phyloP scores from a whole-genome alignment of 2,329 filamentous ascomycete species.

The Diaporthe ilicicola region DNA sequence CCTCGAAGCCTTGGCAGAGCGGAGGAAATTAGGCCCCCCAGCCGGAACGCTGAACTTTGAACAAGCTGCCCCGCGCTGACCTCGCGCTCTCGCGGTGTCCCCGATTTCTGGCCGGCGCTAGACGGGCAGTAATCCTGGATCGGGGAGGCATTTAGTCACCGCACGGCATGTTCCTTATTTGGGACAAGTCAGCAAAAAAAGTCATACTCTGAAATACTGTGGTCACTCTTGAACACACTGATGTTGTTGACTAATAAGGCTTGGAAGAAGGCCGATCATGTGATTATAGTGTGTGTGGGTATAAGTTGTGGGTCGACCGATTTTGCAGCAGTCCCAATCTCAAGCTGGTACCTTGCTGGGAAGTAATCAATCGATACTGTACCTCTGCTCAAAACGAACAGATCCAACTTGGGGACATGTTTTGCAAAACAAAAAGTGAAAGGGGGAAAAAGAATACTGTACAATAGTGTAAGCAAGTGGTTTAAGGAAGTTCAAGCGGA shows the following conservation, averaged over 20 bases:
- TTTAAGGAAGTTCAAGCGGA: not conserved
- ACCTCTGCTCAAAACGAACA: not conserved
- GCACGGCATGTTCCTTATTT: not conserved
- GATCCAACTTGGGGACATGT: too few species aligned
- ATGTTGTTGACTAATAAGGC: not conserved
- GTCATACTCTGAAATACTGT: not conserved
- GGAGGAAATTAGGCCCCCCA: slow-evolving; percentile 5
- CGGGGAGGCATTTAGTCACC: not conserved
- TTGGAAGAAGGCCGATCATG: not conserved
- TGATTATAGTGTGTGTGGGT: not conserved
- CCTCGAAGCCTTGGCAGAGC: slow-evolving; percentile 7
- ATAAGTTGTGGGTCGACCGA: not conserved
- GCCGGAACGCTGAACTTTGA: not conserved
- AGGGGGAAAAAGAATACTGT: too few species aligned
- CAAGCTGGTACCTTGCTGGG: not conserved
- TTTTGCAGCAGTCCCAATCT: not conserved
- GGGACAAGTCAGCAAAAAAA: not conserved
- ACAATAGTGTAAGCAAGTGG: too few species aligned
- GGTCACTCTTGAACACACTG: not conserved
- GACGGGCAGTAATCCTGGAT: not conserved
- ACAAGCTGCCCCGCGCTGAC: slow-evolving; percentile 13
- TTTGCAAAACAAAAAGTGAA: not conserved
- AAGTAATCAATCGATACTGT: not conserved
- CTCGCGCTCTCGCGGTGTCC: not conserved
- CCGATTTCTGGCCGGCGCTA: not conserved